These are phyloP conservation scores for Debaryomycetaceae sp. DNA, from an alignment of 1,139 yeast species.

Conservation along the genomic window DNA sequence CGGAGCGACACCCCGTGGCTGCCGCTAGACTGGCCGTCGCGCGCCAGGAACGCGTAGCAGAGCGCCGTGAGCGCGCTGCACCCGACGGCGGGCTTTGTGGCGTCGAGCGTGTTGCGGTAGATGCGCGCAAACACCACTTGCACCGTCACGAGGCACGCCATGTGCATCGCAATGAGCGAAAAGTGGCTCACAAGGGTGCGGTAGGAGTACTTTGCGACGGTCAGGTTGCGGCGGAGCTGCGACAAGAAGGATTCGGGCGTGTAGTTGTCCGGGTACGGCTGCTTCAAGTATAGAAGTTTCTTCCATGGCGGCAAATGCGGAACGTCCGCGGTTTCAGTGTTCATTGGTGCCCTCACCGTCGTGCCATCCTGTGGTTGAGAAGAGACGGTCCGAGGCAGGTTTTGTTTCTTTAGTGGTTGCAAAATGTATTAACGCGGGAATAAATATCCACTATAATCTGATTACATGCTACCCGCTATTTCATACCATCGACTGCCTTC, in stretches of 20 bases:
- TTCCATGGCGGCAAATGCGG: constrained; percentile 45
- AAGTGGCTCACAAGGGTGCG: constrained; percentile 58
- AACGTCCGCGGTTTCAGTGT: background rate
- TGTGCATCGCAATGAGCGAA: constrained; percentile 54
- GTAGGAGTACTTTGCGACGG: constrained; percentile 60
- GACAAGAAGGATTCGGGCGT: constrained; percentile 73
- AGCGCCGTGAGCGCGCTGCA: constrained; percentile 16
- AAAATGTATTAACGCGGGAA: no score
- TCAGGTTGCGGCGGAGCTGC: constrained; percentile 66
- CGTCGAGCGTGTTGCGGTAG: constrained; percentile 36
- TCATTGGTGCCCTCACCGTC: background rate
- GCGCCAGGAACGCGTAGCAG: constrained; percentile 11
- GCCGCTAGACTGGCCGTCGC: constrained; percentile 7
- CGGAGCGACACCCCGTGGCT: constrained; percentile 34
- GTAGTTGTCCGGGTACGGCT: constrained; percentile 86
- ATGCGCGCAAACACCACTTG: constrained; percentile 52
- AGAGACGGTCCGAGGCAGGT: no score
- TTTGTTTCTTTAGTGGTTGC: no score
- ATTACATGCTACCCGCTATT: no score
- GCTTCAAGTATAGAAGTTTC: constrained; percentile 77
- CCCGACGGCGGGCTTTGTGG: constrained; percentile 22
- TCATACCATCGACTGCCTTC: no score
- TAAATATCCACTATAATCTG: no score
- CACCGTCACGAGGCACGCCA: constrained; percentile 51
- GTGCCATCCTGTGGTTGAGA: no score